Conservation (phyloP, 345 rosid genomes). For the Diplotaxis tenuifolia region DNA sequence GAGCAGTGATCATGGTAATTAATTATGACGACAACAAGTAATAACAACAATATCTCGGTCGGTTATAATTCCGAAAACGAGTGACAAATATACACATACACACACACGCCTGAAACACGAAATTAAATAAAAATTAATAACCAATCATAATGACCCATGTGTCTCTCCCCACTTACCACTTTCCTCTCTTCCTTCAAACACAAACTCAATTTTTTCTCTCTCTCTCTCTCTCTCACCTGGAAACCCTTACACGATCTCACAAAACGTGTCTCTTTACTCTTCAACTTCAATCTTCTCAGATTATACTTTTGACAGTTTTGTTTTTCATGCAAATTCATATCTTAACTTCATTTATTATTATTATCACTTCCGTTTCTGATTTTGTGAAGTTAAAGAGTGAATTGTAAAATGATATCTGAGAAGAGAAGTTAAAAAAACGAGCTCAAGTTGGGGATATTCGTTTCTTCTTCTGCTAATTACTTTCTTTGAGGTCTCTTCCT, state of each 20-base stretch:
- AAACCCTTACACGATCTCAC: constrained; percentile 35
- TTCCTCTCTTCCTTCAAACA: constrained; percentile 11
- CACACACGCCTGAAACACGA: constrained; percentile 5
- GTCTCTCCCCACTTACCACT: constrained; percentile 28
- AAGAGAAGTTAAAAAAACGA: neutral
- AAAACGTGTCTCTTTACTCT: constrained; percentile 26
- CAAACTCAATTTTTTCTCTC: neutral
- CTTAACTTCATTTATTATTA: neutral
- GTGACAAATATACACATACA: constrained; percentile 24
- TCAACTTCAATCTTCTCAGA: neutral
- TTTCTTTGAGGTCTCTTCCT: no score
- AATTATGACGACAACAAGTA: constrained; percentile 29
- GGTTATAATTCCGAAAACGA: constrained; percentile 23
- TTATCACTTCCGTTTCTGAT: neutral
- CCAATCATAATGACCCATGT: neutral
- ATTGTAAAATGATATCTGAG: neutral
- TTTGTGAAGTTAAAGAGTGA: neutral
- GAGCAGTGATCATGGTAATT: constrained; percentile 2
- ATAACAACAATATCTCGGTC: constrained; percentile 38
- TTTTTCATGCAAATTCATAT: neutral
- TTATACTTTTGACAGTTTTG: constrained; percentile 2
- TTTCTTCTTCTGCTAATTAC: constrained; percentile 24
- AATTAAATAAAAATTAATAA: neutral
- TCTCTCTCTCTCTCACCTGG: constrained; percentile 3
- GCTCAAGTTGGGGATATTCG: constrained; percentile 30